phyloP scores from a whole-genome alignment of 2,329 filamentous ascomycete species.

The Hymenoscyphus salicellus region DNA sequence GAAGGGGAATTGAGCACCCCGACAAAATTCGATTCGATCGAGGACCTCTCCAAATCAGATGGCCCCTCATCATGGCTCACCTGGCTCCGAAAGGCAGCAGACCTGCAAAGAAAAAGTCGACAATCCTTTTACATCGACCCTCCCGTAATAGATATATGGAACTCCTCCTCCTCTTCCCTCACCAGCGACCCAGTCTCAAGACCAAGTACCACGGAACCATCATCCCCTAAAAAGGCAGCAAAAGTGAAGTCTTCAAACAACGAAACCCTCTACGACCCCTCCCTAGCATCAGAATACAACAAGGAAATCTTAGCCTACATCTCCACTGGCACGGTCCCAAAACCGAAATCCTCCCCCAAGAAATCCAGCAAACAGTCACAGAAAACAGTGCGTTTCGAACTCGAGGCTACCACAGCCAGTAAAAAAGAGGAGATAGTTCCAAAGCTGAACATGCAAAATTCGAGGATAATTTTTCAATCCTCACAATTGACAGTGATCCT shows the following conservation, averaged over 20 bases:
- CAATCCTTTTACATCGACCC: conserved; percentile 4
- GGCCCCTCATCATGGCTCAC: background rate
- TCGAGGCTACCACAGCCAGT: too few species aligned
- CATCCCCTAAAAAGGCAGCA: background rate
- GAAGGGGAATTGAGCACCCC: background rate
- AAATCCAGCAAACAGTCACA: background rate
- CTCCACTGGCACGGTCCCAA: background rate
- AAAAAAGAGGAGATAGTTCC: background rate
- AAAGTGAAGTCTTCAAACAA: background rate
- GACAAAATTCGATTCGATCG: background rate
- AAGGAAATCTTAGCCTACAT: conserved; percentile 15
- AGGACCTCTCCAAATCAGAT: background rate
- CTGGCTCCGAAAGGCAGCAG: background rate
- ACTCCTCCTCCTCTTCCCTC: background rate
- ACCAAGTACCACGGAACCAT: background rate
- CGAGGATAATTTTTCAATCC: background rate
- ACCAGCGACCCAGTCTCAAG: background rate
- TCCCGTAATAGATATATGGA: conserved; percentile 1
- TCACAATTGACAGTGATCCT: background rate
- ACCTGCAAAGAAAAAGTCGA: background rate
- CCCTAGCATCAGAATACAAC: conserved; percentile 17
- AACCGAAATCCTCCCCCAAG: background rate
- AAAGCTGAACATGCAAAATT: background rate
- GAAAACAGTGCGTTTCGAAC: too few species aligned
- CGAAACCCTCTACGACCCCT: conserved; percentile 10